Conservation (phyloP, 129 eudicot species). For the Saussurea involucrata region DNA sequence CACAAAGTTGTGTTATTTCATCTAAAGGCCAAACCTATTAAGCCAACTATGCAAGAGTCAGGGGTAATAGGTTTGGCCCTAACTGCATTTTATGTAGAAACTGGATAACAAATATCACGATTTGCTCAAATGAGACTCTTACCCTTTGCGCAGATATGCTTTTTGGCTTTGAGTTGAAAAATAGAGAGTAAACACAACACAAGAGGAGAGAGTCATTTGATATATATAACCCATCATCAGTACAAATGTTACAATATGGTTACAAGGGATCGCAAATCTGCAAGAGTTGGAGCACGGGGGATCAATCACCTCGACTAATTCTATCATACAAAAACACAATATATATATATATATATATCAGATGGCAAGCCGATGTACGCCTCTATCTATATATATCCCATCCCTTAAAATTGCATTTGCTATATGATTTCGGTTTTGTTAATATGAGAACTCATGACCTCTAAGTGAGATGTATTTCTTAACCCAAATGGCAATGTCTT, state of each 20-base stretch:
- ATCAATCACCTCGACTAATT: conserved; percentile 21
- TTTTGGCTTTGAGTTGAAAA: not conserved
- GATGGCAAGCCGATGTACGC: not conserved
- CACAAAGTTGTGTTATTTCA: no score
- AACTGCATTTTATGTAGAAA: no score
- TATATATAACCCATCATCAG: conserved; percentile 28
- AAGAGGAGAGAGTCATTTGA: conserved; percentile 13
- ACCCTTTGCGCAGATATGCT: no score
- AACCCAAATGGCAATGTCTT: conserved; percentile 93
- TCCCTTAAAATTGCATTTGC: not conserved
- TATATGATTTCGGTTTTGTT: conserved; percentile 7
- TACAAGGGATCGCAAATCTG: conserved; percentile 28
- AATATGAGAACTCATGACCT: conserved; percentile 92
- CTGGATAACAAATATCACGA: no score
- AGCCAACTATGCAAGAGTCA: no score
- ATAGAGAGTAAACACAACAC: conserved; percentile 2
- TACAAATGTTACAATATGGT: conserved; percentile 34
- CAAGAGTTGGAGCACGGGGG: not conserved
- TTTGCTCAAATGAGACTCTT: no score
- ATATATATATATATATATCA: not conserved
- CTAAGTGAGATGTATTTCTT: conserved; percentile 86
- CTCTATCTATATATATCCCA: not conserved
- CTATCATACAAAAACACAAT: conserved; percentile 25
- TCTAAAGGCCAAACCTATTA: no score
- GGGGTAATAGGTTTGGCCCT: no score